Evolutionary conservation across 2,329 filamentous ascomycete genomes (phyloP).

Genomic region (Pseudonectria buxi): DNA sequence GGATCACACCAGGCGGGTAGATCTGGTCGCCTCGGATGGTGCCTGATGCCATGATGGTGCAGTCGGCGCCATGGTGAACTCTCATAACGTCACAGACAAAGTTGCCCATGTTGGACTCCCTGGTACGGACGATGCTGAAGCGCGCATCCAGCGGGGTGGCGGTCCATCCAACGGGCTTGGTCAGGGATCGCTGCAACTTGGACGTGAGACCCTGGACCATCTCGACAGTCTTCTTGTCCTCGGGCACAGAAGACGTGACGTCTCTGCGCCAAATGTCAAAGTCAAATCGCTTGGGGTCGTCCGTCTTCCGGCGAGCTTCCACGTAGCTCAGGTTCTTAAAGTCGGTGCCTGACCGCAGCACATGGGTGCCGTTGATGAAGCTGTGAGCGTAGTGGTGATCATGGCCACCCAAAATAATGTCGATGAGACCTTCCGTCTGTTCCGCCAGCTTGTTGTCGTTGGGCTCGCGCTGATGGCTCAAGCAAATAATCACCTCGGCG

Average conservation of each 20-base stretch:
- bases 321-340: slow-evolving; percentile 91
- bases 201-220: slow-evolving; percentile 65
- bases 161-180: slow-evolving; percentile 79
- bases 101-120: slow-evolving; percentile 81
- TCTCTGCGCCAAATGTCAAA: slow-evolving; percentile 72
- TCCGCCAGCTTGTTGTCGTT: slow-evolving; percentile 83
- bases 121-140: slow-evolving; percentile 71
- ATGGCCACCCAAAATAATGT: slow-evolving; percentile 82
- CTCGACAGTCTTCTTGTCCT: slow-evolving; percentile 53
- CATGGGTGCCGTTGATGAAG: slow-evolving; percentile 70
- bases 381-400: slow-evolving; percentile 83
- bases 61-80: slow-evolving; percentile 73
- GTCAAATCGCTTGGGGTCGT: slow-evolving; percentile 55
- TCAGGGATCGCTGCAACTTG: slow-evolving; percentile 66
- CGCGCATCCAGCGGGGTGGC: slow-evolving; percentile 76
- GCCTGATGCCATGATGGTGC: slow-evolving; percentile 75
- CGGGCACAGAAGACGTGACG: slow-evolving; percentile 59
- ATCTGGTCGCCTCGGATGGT: slow-evolving; percentile 86
- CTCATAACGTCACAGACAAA: slow-evolving; percentile 91
- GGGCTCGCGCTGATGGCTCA: slow-evolving; percentile 81
- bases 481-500: slow-evolving; percentile 73
- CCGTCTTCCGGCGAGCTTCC: slow-evolving; percentile 57
- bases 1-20: slow-evolving; percentile 72
- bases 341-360: slow-evolving; percentile 82
- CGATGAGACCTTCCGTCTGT: slow-evolving; percentile 66